phyloP scores from a whole-genome alignment of 1,139 yeast genomes.

The Diutina neorugosa region DNA sequence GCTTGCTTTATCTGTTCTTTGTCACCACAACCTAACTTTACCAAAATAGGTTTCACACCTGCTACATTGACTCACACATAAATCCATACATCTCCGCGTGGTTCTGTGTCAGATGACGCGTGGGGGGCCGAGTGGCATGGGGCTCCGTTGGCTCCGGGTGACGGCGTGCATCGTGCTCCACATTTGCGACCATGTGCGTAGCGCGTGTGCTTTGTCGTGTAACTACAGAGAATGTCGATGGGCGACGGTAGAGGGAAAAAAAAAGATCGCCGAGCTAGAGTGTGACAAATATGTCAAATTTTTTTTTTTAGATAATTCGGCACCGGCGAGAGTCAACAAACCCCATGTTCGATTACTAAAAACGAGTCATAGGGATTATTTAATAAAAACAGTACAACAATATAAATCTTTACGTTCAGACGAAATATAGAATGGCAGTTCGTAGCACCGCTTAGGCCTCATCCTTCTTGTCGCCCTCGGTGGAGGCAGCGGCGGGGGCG shows the following conservation, averaged over 20 bases:
- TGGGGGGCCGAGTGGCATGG: background rate
- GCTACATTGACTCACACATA: too few species aligned
- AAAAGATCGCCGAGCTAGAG: background rate
- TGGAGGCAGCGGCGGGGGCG: background rate
- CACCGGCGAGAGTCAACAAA: background rate
- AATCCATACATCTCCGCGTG: background rate
- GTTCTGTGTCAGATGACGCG: background rate
- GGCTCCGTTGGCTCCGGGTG: background rate
- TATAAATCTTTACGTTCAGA: background rate
- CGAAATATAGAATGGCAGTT: background rate
- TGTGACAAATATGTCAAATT: background rate
- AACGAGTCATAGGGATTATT: background rate
- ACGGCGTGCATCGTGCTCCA: background rate
- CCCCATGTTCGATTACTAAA: background rate
- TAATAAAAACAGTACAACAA: constrained; percentile 4
- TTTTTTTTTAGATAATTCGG: background rate
- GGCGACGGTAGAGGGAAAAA: background rate
- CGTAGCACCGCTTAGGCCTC: background rate
- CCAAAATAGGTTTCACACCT: too few species aligned
- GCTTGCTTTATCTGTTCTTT: background rate
- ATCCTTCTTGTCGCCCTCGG: constrained; percentile 3
- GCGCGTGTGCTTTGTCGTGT: background rate
- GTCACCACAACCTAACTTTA: background rate
- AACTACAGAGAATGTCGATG: background rate
- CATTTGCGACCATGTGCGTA: background rate